These are phyloP conservation scores for Gymnopus androsaceus DNA, from an alignment of 1,284 basidiomycete genomes.

Conservation along the genomic window DNA sequence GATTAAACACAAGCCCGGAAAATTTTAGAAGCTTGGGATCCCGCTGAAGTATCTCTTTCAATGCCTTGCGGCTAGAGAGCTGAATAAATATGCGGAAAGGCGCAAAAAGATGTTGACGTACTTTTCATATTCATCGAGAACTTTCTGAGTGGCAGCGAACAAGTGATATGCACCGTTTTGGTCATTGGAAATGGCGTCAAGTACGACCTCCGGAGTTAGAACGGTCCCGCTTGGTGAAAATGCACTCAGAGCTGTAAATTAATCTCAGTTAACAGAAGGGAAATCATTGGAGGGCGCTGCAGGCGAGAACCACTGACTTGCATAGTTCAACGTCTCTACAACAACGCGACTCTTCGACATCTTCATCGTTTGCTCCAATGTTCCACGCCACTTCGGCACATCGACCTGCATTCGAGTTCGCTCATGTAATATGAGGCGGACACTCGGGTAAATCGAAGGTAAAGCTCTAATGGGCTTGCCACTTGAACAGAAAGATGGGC, in stretches of 20 bases:
- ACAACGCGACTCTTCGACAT: not conserved
- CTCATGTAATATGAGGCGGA: not conserved
- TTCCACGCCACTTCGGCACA: constrained; percentile 3
- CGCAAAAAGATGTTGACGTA: constrained; percentile 9
- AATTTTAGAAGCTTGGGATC: not conserved
- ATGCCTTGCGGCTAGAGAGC: constrained; percentile 12
- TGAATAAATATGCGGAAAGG: not conserved
- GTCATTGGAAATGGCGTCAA: constrained; percentile 3
- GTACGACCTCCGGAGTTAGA: not conserved
- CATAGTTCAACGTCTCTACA: not conserved
- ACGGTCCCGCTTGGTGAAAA: not conserved
- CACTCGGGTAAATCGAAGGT: not conserved
- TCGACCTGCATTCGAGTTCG: not conserved
- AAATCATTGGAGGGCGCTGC: not conserved
- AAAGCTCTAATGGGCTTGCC: not conserved
- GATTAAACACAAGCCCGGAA: not conserved
- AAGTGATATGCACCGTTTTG: constrained; percentile 40
- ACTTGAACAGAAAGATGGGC: not conserved
- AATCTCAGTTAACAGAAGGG: not conserved
- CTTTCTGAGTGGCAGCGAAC: constrained; percentile 44
- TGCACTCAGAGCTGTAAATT: not conserved
- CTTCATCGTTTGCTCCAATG: not conserved
- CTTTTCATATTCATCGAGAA: constrained; percentile 29
- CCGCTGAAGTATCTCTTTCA: constrained; percentile 30
- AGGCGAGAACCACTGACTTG: not conserved